These are phyloP conservation scores for Starmerella powellii DNA, from an alignment of 805 yeast genomes.

Conservation along the genomic window DNA sequence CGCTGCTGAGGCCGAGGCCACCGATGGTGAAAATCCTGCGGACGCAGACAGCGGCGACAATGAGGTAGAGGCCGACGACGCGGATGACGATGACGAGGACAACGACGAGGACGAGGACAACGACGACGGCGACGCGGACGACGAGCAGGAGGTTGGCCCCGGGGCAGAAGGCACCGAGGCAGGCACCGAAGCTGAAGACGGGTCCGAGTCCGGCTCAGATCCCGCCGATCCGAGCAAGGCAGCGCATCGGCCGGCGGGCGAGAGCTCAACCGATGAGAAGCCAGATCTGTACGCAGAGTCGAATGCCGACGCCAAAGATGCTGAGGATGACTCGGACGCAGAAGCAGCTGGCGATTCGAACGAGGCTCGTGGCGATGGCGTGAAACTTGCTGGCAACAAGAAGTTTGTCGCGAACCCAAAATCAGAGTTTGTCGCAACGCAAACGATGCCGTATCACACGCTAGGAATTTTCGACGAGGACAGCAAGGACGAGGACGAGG, in stretches of 20 bases:
- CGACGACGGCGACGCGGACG: background rate
- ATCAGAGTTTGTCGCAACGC: conserved; percentile 61
- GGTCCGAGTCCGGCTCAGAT: no score
- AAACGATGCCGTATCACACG: conserved; percentile 55
- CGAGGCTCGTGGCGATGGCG: background rate
- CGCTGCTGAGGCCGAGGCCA: background rate
- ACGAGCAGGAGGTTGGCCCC: background rate
- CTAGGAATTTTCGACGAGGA: conserved; percentile 57
- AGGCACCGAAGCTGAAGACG: background rate
- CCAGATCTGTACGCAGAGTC: background rate
- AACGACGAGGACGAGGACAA: background rate
- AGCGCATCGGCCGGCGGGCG: no score
- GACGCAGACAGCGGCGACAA: no score
- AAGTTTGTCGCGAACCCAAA: conserved; percentile 48
- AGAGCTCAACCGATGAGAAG: background rate
- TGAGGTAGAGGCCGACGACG: background rate
- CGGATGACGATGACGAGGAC: background rate
- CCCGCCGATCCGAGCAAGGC: no score
- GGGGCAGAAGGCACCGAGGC: background rate
- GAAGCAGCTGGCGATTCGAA: background rate
- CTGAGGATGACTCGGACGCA: background rate
- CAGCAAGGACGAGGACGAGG: conserved; percentile 63
- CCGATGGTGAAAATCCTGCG: no score
- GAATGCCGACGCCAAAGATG: background rate
- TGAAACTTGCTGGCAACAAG: conserved; percentile 22